These are phyloP conservation scores for Geranium rotundifolium DNA, from an alignment of 345 rosid genomes.

Conservation along the genomic window DNA sequence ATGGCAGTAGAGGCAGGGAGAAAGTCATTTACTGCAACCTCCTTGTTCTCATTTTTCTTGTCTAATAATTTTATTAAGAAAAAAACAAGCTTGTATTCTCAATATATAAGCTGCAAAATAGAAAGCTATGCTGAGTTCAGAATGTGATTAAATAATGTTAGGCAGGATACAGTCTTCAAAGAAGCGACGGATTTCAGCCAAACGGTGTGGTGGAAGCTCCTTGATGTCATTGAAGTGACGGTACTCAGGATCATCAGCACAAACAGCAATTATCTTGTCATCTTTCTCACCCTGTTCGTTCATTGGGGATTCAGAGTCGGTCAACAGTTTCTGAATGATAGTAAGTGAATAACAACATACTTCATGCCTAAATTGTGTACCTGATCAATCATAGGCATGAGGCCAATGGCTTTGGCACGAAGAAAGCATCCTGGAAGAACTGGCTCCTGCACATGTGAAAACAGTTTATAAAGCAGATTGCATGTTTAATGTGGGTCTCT, in stretches of 20 bases:
- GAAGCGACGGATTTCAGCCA: conserved; percentile 98
- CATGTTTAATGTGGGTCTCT: too few relatives aligned
- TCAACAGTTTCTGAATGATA: background rate
- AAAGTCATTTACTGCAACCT: conserved; percentile 93
- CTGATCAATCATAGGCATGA: conserved; percentile 99
- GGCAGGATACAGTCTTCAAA: conserved; percentile 86
- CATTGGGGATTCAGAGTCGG: conserved; percentile 3
- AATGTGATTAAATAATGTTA: background rate
- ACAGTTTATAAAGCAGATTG: background rate
- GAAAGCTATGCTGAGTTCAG: background rate
- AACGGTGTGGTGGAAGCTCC: conserved; percentile 93
- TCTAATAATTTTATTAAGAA: conserved; percentile 35
- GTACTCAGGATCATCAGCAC: conserved; percentile 98
- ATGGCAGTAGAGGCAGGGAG: conserved; percentile 65
- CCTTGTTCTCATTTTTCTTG: conserved; percentile 99
- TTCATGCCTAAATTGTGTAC: conserved; percentile 18
- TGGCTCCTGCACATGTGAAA: conserved; percentile 51
- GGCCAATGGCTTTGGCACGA: conserved; percentile 92
- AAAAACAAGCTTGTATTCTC: background rate
- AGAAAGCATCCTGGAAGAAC: conserved; percentile 97
- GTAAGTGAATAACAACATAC: background rate
- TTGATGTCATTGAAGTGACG: conserved; percentile 83
- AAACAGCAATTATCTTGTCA: conserved; percentile 97
- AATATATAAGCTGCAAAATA: background rate
- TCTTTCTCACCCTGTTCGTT: conserved; percentile 97